A percentile compares a stretch with the other conserved stretches of the same genome.
phyloP scores from a whole-genome alignment of 2,329 filamentous ascomycete genomes.

The Arachnomyces sp. region DNA sequence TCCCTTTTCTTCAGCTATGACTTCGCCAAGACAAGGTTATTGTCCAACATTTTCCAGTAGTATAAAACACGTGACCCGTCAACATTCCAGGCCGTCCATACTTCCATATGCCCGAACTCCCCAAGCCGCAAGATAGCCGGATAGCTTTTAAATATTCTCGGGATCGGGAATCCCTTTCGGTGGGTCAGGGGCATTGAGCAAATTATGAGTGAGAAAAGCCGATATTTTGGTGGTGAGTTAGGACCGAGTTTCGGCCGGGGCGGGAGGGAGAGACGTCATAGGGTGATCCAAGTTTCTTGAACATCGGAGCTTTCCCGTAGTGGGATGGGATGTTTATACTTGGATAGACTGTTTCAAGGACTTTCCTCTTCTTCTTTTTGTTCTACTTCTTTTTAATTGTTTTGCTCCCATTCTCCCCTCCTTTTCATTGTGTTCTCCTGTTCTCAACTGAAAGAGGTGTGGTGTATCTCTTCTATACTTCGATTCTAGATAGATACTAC shows the following conservation, averaged over 20 bases:
- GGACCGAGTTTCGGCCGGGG: too few species aligned
- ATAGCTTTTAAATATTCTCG: too few species aligned
- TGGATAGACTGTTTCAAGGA: too few species aligned
- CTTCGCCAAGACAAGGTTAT: conserved; percentile 1
- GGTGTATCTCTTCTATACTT: background rate
- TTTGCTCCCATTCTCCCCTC: conserved; percentile 10
- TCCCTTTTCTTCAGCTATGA: conserved; percentile 5
- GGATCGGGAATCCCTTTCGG: background rate
- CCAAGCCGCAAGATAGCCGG: background rate
- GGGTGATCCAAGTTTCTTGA: too few species aligned
- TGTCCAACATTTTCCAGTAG: too few species aligned
- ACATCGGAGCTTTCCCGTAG: too few species aligned
- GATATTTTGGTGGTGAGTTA: too few species aligned
- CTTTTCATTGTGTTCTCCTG: conserved; percentile 5
- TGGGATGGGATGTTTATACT: too few species aligned
- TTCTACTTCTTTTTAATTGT: conserved; percentile 6
- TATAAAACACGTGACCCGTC: background rate
- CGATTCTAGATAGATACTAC: background rate
- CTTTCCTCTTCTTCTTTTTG: conserved; percentile 4
- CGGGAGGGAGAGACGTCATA: too few species aligned
- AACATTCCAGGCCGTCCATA: background rate
- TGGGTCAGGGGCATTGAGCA: background rate
- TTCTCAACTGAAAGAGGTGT: background rate
- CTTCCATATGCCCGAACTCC: too few species aligned
- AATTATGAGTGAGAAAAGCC: too few species aligned